Base-by-base conservation (phyloP, 2,329 filamentous ascomycete species). In the Fusarium lateritium region DNA sequence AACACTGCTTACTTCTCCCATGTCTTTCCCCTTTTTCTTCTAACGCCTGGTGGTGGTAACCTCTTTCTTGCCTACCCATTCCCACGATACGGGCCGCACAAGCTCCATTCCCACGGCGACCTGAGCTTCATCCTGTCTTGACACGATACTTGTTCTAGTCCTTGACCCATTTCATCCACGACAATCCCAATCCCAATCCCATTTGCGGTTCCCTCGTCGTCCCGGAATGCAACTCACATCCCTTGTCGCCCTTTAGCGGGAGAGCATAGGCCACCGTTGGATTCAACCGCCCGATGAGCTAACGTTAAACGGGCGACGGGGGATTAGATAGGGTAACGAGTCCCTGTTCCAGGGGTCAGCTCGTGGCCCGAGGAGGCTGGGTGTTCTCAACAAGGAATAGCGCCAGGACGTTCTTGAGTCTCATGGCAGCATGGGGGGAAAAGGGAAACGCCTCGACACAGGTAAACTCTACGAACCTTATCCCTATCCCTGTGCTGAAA, bases 401-500 rank as follows among this genome's bases (percentile, higher is more conserved):
- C 57, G 59, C 38, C 57, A 54, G 60, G 44, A 40, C 33, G 43
- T 60, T 60, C 57, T 64, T 46, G 28, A 31, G 28, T 31, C 10
- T 31, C 28, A 54, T 58, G 13, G 19, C 19, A 19, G 19, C 19
- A 19, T 19, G 19, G 19, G 19, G 19, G 15, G 56, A 45, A 67
- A 49, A 51, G 54, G 53, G 58, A 62, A 46, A 40, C 21, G 53
- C 52, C 42, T 49, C 62, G 54, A 46, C 46, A 55, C n/a, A 24
- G 15, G 46, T n/a, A 46, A 62, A 65, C 39, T 62, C 43, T 53
- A 54, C 67, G 54, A 56, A 53, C 59, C 53, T 28, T 63, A 61
- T 57, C 56, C 55, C 56, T 28, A 71, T 66, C 71, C 70, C 46
- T 71, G 72, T 65, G 60, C 70, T 74, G 72, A 74, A 74, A 74